Base-by-base conservation (phyloP, 352 stramenopile genomes). In the Thraustochytrium sp. region DNA sequence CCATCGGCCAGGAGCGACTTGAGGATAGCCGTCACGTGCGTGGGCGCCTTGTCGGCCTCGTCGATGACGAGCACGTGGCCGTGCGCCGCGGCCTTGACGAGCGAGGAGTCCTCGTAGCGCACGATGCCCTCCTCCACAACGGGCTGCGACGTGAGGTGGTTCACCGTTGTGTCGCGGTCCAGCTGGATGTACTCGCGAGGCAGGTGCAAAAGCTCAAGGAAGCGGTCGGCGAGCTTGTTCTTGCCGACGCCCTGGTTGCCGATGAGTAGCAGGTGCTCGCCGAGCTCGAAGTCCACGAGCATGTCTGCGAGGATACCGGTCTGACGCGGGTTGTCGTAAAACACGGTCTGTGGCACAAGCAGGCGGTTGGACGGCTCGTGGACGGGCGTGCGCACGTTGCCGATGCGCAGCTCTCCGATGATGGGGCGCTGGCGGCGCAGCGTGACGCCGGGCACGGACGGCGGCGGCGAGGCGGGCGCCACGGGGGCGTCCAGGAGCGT, bases 161-260 rank as follows among this genome's bases (percentile, higher is more conserved):
- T 88, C 46, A 98, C 91, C 0, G 96, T 98, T n/a, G 94, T 97
- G 91, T 98, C 95, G 77, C 95, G 90, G 86, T 98, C 95, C 0
- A 98, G 92, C 84, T 98, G 96, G 77, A 98, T 94, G 87, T 98
- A 98, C 89, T 98, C 94, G 76, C 95, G 89, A 76, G 98, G 95
- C 75, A 93, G 93, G 59, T 96, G 85, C 16, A 97, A 65, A 13
- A 96, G 87, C 77, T 95, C 89, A 16, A 98, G 82, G 9, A 97
- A 78, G 0, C 92, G 86, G 86, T 98, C 95, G 26, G 93, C 92
- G 42, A 98, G 88, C 62, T 96, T 97, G 89, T 98, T 98, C 85
- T 98, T 98, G 42, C 95, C 95, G 2, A 97, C 93, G 38, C 91
- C 92, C 89, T 98, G 95, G 86, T 98, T 97, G 0, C 96, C 96